phyloP scores from a whole-genome alignment of 2,329 filamentous ascomycete genomes.

The Claviceps sp. region DNA sequence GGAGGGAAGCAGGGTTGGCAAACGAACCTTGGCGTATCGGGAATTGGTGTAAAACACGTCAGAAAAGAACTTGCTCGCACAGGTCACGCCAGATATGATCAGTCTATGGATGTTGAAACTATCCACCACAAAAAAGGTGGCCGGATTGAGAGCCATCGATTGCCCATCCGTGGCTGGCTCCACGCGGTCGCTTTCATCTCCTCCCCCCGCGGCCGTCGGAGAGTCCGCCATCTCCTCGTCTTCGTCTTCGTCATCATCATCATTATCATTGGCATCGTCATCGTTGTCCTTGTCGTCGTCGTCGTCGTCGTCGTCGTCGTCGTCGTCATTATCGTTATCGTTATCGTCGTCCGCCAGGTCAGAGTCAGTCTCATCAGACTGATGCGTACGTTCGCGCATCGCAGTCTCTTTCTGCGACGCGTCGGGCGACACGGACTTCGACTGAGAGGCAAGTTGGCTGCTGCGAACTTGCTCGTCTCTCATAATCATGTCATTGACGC shows the following conservation, averaged over 20 bases:
- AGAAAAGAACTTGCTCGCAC: slow-evolving; percentile 98
- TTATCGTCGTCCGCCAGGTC: slow-evolving; percentile 36
- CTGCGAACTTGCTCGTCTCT: slow-evolving; percentile 45
- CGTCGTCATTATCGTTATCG: slow-evolving; percentile 11
- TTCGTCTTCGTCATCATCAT: slow-evolving; percentile 31
- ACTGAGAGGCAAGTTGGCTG: slow-evolving; percentile 11
- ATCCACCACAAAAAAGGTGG: slow-evolving; percentile 78
- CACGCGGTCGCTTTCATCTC: slow-evolving; percentile 11
- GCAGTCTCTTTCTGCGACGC: slow-evolving; percentile 15
- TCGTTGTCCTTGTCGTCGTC: slow-evolving; percentile 35
- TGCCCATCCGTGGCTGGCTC: slow-evolving; percentile 13
- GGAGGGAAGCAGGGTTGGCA: neutral
- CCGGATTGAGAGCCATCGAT: slow-evolving; percentile 16
- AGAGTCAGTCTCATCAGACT: slow-evolving; percentile 33
- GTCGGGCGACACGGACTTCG: slow-evolving; percentile 6
- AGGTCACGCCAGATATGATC: slow-evolving; percentile 93
- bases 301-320: slow-evolving; percentile 27
- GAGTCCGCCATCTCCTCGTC: slow-evolving; percentile 21
- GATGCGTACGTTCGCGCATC: slow-evolving; percentile 16
- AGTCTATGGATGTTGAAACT: slow-evolving; percentile 97
- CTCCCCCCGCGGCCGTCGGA: slow-evolving; percentile 12
- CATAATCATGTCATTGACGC: slow-evolving; percentile 71
- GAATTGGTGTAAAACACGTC: slow-evolving; percentile 99
- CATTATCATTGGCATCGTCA: slow-evolving; percentile 35
- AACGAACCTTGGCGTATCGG: slow-evolving; percentile 86